Evolutionary conservation across 257 asterid species (phyloP).

Genomic region (Solanum lycopersicoides): DNA sequence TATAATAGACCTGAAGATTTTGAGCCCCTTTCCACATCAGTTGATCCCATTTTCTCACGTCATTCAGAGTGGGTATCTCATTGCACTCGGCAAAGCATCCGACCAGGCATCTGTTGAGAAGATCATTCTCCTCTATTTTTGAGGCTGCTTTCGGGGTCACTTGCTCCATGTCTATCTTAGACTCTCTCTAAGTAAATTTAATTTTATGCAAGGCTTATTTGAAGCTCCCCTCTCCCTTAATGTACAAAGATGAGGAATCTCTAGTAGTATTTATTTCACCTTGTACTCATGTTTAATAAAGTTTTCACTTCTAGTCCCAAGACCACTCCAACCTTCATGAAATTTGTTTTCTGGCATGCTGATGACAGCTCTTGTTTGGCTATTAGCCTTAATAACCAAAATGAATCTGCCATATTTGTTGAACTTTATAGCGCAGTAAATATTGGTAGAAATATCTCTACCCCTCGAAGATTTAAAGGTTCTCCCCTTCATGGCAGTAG

Average conservation of each 20-base stretch:
- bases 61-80: neutral
- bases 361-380: neutral
- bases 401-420: neutral
- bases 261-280: neutral
- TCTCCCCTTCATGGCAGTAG: neutral
- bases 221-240: neutral
- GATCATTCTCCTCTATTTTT: neutral
- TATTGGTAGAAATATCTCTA: neutral
- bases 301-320: neutral
- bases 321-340: neutral
- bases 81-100: neutral
- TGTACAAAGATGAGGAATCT: neutral
- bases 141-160: neutral
- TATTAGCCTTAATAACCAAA: neutral
- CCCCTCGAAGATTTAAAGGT: neutral
- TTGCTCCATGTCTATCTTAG: neutral
- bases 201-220: neutral
- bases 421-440: neutral
- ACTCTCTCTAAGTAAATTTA: neutral
- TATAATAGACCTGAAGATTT: neutral
- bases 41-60: neutral
- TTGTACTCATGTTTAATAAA: neutral
- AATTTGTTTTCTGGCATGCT: neutral
- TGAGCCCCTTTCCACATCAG: neutral
- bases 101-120: neutral